phyloP scores from a whole-genome alignment of 2,329 filamentous ascomycete genomes.

The Metarhizium album region DNA sequence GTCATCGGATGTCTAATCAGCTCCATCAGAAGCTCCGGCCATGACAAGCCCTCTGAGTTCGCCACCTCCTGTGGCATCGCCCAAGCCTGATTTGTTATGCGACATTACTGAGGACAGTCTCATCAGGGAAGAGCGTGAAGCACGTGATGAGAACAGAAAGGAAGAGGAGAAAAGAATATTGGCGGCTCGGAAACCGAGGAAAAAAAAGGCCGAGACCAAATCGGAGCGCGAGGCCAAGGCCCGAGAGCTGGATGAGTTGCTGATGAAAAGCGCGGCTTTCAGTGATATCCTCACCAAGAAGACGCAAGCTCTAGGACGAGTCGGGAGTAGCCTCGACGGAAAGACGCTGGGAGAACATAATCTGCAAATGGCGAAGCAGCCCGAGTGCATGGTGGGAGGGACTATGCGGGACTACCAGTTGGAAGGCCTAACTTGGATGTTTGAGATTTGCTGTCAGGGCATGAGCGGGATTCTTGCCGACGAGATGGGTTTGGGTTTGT shows the following conservation, averaged over 20 bases:
- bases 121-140: slow-evolving; percentile 25
- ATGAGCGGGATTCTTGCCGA: slow-evolving; percentile 87
- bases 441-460: slow-evolving; percentile 67
- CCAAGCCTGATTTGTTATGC: slow-evolving; percentile 8
- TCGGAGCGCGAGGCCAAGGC: slow-evolving; percentile 47
- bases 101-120: slow-evolving; percentile 19
- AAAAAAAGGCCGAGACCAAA: slow-evolving; percentile 40
- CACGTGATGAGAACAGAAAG: slow-evolving; percentile 28
- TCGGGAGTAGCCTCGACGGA: slow-evolving; percentile 49
- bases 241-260: slow-evolving; percentile 45
- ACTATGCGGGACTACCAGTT: slow-evolving; percentile 92
- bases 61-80: slow-evolving; percentile 18
- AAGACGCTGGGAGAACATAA: slow-evolving; percentile 52
- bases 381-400: slow-evolving; percentile 72
- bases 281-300: slow-evolving; percentile 53
- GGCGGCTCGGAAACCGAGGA: slow-evolving; percentile 29
- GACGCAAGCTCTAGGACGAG: slow-evolving; percentile 50
- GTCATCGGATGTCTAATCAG: slow-evolving; percentile 21
- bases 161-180: slow-evolving; percentile 37
- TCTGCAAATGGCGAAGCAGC: slow-evolving; percentile 73
- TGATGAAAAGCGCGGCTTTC: slow-evolving; percentile 49
- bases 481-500: slow-evolving; percentile 72
- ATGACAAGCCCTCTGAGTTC: slow-evolving; percentile 28
- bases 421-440: slow-evolving; percentile 93
- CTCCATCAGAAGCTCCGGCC: slow-evolving; percentile 17